Base-by-base conservation (phyloP, 306 rosid species). In the Alnus glutinosa region DNA sequence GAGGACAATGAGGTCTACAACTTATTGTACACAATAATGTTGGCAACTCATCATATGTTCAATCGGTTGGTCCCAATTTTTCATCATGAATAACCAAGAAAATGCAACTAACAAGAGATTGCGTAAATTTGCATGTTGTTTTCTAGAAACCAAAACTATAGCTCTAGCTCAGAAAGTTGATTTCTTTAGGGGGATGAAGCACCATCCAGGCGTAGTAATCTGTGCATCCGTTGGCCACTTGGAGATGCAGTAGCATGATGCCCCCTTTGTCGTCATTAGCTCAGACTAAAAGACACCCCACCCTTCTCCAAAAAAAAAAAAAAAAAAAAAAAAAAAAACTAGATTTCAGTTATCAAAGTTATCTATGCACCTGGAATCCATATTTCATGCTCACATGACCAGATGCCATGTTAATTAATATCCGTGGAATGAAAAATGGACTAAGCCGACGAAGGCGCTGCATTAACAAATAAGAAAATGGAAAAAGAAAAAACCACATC, bases 381-480 rank as follows among this genome's bases (percentile, higher is more conserved):
- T 92, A 95, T 80, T 89, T 95, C 96, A 95, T 95, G 98, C 98
- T 92, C 83, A 95, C 89, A 54, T 92, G 98, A 71, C 98, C 98
- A 48, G 98, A 89, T 70, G 98, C 98, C 98, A 95, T 92, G 85
- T 95, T 92, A 83, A 95, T 90, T 87, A 92, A 76, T 85, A 95
- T 95, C 78, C 96, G 91, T 4, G 97, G 98, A 75, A 95, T 90
- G 76, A 95, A 95, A 90, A 89, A 95, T 71, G 98, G 98, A 89
- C 98, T 92, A 78, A 95, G 96, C 75, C 98, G 94, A 73, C 98
- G 96, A 61, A 92, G 84, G 73, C 86, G 94, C 98, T 92, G 91
- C 16, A 83, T 62, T n/a, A 55, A 69, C 37, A 70, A 51, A 2
- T 9, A 11, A 3, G 28, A 3, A 30, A 34, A 23, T 0, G 28